These are phyloP conservation scores for Xanthoceras sorbifolium DNA, from an alignment of 345 rosid species.

Conservation along the genomic window DNA sequence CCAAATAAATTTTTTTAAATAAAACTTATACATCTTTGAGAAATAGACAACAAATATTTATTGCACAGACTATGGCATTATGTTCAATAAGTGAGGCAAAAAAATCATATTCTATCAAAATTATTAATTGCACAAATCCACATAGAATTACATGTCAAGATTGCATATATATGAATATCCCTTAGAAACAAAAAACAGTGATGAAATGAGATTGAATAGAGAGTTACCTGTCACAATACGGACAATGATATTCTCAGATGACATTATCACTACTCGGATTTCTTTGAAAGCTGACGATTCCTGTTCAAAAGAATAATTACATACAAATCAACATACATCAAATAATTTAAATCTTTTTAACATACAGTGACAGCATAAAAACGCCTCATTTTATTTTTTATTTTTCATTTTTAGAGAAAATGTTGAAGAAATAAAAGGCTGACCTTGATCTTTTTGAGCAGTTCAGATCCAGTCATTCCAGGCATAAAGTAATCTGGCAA, in stretches of 20 bases:
- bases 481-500: constrained; percentile 89
- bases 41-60: too few relatives aligned
- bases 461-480: constrained; percentile 84
- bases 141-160: background rate
- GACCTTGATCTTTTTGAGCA: constrained; percentile 77
- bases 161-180: background rate
- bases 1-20: too few relatives aligned
- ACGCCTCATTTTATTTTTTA: too few relatives aligned
- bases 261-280: constrained; percentile 85
- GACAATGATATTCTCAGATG: constrained; percentile 73
- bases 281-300: constrained; percentile 75
- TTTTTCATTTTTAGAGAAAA: too few relatives aligned
- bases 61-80: background rate
- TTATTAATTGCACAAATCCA: background rate
- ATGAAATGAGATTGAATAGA: background rate
- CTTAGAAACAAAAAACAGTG: background rate
- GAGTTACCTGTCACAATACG: constrained; percentile 71
- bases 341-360: background rate
- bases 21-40: too few relatives aligned
- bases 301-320: constrained; percentile 32
- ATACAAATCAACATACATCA: background rate
- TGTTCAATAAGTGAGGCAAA: background rate
- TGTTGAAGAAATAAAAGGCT: background rate
- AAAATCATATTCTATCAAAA: background rate
- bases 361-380: background rate